Base-by-base conservation (phyloP, 179 eudicot genomes). In the Spergularia azorica region DNA sequence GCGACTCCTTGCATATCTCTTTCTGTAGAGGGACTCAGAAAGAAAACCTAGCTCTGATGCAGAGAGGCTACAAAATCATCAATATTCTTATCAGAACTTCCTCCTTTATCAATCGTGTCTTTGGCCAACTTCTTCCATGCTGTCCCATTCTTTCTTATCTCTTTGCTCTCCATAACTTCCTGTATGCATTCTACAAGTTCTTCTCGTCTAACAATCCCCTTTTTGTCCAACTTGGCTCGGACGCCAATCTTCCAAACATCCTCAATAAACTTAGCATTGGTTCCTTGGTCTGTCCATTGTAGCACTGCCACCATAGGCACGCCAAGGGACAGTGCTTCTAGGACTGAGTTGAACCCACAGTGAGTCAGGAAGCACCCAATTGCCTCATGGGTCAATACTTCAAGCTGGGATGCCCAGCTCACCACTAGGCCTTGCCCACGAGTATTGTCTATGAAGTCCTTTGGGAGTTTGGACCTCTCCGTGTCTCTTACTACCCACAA, bases 211-310 rank as follows among this genome's bases (percentile, higher is more conserved):
- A 71, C 82, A 56, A 77, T 43, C 52, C 78, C 87, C 14, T 70
- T 62, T 9, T 72, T 77, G 26, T 86, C 80, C 0, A 9, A 55
- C 72, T 67, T 77, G 0, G 80, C 83, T 60, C 85, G 65, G 0
- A 86, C 4, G 6, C 89, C 89, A 3, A 84, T 72, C 50, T 73
- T 70, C 89, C 89, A 86, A 39, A 86, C 87, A 71, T 86, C 89
- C 75, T 86, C 85, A 36, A 82, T 80, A 57, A 55, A 81, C 79
- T 86, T 86, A 5, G 83, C 89, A 77, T 86, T 83, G 14, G 87
- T 83, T 43, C 66, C 63, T 68, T 86, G 89, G 79, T 86, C 89
- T 0, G 80, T 70, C 82, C 83, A 86, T 5, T 75, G 82, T 13
- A 87, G 85, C 13, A 84, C 46, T 4, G 71, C 87, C 63, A 81